Conservation (phyloP, 2,329 filamentous ascomycete genomes). For the Alternaria hordeiaustralica region DNA sequence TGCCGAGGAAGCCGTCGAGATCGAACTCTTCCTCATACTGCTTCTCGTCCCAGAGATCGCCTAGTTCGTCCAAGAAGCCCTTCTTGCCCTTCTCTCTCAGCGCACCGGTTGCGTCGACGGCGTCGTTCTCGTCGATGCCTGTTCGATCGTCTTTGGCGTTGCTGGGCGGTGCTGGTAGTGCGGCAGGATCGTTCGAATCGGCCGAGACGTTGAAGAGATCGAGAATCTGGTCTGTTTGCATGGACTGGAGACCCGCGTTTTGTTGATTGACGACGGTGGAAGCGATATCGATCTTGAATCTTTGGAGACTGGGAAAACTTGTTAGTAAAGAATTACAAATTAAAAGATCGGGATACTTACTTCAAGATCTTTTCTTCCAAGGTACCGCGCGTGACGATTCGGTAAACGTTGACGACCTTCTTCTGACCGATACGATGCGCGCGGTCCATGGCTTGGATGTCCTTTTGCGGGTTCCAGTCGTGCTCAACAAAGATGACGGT, state of each 20-base stretch:
- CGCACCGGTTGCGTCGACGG: slow-evolving; percentile 80
- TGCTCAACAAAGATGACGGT: slow-evolving; percentile 99
- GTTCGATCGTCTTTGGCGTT: slow-evolving; percentile 67
- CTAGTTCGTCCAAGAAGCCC: slow-evolving; percentile 91
- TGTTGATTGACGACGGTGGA: slow-evolving; percentile 99
- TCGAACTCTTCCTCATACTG: slow-evolving; percentile 99
- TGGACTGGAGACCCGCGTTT: slow-evolving; percentile 90
- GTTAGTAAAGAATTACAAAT: no score
- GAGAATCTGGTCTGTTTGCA: slow-evolving; percentile 98
- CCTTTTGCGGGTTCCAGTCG: slow-evolving; percentile 99
- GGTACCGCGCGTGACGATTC: slow-evolving; percentile 92
- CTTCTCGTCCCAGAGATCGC: slow-evolving; percentile 95
- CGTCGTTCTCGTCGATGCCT: slow-evolving; percentile 85
- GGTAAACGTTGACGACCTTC: slow-evolving; percentile 99
- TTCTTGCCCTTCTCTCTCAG: slow-evolving; percentile 95
- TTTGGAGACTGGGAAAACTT: slow-evolving; percentile 72
- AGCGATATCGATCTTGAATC: slow-evolving; percentile 99
- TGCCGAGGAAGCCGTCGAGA: slow-evolving; percentile 91
- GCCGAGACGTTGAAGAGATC: slow-evolving; percentile 84
- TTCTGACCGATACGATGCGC: slow-evolving; percentile 98
- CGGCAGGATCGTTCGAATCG: slow-evolving; percentile 61
- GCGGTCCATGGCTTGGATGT: slow-evolving; percentile 98
- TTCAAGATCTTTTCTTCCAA: slow-evolving; percentile 97
- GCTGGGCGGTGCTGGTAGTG: slow-evolving; percentile 61
- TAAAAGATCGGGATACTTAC: no score